Evolutionary conservation across 192 early-diverging fungal species (phyloP).

Genomic region (Linnemannia elongata): DNA sequence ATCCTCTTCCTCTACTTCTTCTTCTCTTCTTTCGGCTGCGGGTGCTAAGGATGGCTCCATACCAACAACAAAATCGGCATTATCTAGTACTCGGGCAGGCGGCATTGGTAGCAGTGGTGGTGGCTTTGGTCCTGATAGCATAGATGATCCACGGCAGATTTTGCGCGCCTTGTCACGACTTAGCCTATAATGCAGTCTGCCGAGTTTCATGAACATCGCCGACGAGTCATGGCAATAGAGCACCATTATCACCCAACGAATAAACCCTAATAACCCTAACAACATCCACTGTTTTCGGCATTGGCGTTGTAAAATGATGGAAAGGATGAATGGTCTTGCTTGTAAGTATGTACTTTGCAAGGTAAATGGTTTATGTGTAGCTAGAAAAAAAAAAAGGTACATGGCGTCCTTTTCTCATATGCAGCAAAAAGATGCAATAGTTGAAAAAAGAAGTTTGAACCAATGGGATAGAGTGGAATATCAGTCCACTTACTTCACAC

Average conservation of each 20-base stretch:
- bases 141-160: slow-evolving; percentile 48
- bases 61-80: not conserved
- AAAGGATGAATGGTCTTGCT: too few relatives aligned
- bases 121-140: slow-evolving; percentile 14
- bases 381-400: too few relatives aligned
- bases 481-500: not conserved
- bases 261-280: not conserved
- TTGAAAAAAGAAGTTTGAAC: not conserved
- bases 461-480: not conserved
- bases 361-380: too few relatives aligned
- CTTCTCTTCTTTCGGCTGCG: not conserved
- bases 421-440: too few relatives aligned
- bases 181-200: slow-evolving; percentile 12
- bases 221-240: not conserved
- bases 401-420: too few relatives aligned
- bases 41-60: slow-evolving; percentile 7
- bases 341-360: too few relatives aligned
- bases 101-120: not conserved
- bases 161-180: slow-evolving; percentile 51
- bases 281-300: not conserved
- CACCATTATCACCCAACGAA: not conserved
- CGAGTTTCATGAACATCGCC: not conserved
- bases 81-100: not conserved
- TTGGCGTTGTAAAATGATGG: not conserved
- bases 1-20: slow-evolving; percentile 13